These are phyloP conservation scores for Penicillium antarcticum DNA, from an alignment of 495 filamentous ascomycete species.

Conservation along the genomic window DNA sequence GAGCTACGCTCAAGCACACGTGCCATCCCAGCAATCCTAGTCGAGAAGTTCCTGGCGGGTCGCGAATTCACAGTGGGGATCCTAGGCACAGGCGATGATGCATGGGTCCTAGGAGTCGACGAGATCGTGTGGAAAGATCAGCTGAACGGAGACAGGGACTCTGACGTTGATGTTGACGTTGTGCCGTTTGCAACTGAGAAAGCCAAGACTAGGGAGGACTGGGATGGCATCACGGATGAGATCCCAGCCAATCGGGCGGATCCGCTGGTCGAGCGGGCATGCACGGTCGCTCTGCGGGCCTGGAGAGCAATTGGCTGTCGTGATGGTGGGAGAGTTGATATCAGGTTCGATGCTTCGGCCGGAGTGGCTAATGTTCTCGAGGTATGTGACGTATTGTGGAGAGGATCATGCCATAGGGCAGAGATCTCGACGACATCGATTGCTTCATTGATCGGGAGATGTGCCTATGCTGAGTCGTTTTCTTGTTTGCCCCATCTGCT, in stretches of 20 bases:
- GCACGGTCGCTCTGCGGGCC: neutral
- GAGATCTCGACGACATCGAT: too few relatives aligned
- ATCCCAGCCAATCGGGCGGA: slow-evolving; percentile 14
- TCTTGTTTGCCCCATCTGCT: neutral
- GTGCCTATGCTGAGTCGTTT: neutral
- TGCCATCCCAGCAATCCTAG: slow-evolving; percentile 15
- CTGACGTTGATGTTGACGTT: neutral
- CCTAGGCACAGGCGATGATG: slow-evolving; percentile 16
- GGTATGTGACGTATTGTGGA: neutral
- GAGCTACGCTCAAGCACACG: neutral
- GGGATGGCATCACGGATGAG: slow-evolving; percentile 7
- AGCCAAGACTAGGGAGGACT: neutral
- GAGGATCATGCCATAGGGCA: too few relatives aligned
- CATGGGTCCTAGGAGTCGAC: neutral
- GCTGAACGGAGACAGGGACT: too few relatives aligned
- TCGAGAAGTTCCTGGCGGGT: slow-evolving; percentile 21
- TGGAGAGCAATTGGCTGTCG: neutral
- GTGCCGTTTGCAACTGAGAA: neutral
- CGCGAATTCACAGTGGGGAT: slow-evolving; percentile 25
- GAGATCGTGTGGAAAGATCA: neutral
- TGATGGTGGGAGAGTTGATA: neutral
- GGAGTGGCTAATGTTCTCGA: neutral
- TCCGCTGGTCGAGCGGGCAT: neutral
- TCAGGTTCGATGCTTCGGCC: neutral
- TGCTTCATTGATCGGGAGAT: too few relatives aligned